These are phyloP conservation scores for Phytophthora hibernalis DNA, from an alignment of 352 stramenopile genomes.

Conservation along the genomic window DNA sequence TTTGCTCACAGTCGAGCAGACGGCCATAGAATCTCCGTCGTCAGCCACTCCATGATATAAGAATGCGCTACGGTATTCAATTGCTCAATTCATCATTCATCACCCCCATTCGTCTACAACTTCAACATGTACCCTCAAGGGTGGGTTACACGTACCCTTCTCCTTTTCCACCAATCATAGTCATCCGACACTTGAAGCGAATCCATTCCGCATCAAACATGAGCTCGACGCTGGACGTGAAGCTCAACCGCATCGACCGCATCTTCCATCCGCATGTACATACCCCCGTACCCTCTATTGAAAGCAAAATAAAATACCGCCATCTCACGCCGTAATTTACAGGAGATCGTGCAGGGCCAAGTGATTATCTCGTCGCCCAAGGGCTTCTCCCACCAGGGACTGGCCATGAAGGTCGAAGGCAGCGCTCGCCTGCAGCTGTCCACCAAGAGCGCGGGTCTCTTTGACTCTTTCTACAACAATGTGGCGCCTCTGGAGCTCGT, in stretches of 20 bases:
- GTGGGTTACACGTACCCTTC: slow-evolving; percentile 8
- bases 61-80: background rate
- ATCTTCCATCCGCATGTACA: slow-evolving; percentile 86
- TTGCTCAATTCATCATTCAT: no score
- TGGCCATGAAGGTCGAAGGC: slow-evolving; percentile 88
- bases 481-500: slow-evolving; percentile 82
- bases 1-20: slow-evolving; percentile 13
- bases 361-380: slow-evolving; percentile 88
- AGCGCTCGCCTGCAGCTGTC: slow-evolving; percentile 84
- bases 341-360: slow-evolving; percentile 88
- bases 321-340: background rate
- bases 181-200: slow-evolving; percentile 8
- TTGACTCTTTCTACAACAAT: slow-evolving; percentile 87
- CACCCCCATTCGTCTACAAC: slow-evolving; percentile 23
- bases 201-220: slow-evolving; percentile 40
- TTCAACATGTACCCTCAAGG: slow-evolving; percentile 1
- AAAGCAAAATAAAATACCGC: slow-evolving; percentile 5
- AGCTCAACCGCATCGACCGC: slow-evolving; percentile 86
- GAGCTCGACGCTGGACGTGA: slow-evolving; percentile 87
- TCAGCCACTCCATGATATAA: slow-evolving; percentile 11
- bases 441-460: slow-evolving; percentile 79
- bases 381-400: slow-evolving; percentile 81
- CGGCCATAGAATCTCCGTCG: slow-evolving; percentile 1
- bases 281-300: background rate
- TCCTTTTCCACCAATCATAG: slow-evolving; percentile 23